These are phyloP conservation scores for Tylopilus rubrobrunneus DNA, from an alignment of 768 basidiomycete species.

Conservation along the genomic window DNA sequence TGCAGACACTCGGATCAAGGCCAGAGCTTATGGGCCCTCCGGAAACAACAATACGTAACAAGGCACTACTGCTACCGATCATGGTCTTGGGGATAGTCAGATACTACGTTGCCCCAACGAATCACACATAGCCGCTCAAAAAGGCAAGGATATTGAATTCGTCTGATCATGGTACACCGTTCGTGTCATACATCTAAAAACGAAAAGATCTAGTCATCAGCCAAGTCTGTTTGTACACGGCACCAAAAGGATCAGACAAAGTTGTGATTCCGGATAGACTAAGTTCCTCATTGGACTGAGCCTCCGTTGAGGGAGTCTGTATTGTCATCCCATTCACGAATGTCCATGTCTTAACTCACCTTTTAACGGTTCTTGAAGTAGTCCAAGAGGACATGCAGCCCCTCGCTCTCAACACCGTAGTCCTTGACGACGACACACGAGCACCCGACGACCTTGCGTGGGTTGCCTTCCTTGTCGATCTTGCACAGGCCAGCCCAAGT, in stretches of 20 bases:
- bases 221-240: not conserved
- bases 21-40: not conserved
- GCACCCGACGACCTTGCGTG: constrained; percentile 92
- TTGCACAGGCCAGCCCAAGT: constrained; percentile 99
- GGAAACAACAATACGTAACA: not conserved
- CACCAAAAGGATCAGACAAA: constrained; percentile 52
- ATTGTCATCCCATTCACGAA: constrained; percentile 59
- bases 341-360: constrained; percentile 25
- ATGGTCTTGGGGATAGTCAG: not conserved
- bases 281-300: constrained; percentile 56
- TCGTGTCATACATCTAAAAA: constrained; percentile 3
- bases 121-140: not conserved
- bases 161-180: constrained; percentile 11
- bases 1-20: not conserved
- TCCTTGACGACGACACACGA: constrained; percentile 97
- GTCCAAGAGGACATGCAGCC: constrained; percentile 87
- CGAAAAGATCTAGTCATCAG: constrained; percentile 8
- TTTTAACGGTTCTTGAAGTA: constrained; percentile 93
- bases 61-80: constrained; percentile 4
- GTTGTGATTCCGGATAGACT: constrained; percentile 29
- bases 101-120: not conserved
- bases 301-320: constrained; percentile 94
- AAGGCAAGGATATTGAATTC: constrained; percentile 5
- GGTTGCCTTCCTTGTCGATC: constrained; percentile 98
- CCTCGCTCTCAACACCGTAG: constrained; percentile 93